These are phyloP conservation scores for Plasmodium relictum DNA, from an alignment of 169 alveolate species.

Conservation along the genomic window DNA sequence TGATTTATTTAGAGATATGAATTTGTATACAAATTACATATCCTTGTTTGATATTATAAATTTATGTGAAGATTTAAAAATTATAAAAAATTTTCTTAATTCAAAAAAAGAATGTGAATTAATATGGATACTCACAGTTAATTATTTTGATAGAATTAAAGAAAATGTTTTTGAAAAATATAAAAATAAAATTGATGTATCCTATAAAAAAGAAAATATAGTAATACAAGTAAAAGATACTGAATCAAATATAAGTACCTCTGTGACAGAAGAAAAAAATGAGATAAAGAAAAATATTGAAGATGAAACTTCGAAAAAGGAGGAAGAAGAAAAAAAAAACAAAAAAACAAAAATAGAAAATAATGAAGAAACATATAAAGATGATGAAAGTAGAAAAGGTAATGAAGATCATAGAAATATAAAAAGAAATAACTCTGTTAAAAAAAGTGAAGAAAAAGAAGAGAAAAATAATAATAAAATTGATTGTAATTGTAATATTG, in stretches of 20 bases:
- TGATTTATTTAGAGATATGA: slow-evolving; percentile 41
- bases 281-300: not conserved
- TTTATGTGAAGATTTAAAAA: slow-evolving; percentile 59
- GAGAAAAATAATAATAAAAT: not conserved
- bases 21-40: slow-evolving; percentile 36
- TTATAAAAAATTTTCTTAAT: slow-evolving; percentile 47
- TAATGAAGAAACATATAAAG: not conserved
- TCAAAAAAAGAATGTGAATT: slow-evolving; percentile 67
- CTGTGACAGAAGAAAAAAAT: not conserved
- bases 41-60: slow-evolving; percentile 53
- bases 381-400: not conserved
- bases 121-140: slow-evolving; percentile 68
- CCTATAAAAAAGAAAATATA: not conserved
- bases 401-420: not conserved
- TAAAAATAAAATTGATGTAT: slow-evolving; percentile 52
- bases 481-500: not conserved
- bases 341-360: not conserved
- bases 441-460: not conserved
- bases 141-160: slow-evolving; percentile 39
- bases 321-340: slow-evolving; percentile 3
- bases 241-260: not conserved
- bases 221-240: not conserved
- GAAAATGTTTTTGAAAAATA: slow-evolving; percentile 35
- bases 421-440: not conserved
- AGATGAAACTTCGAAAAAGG: not conserved